Evolutionary conservation across 441 rosid species (phyloP).

Genomic region (Euphorbia schlechtendalii): DNA sequence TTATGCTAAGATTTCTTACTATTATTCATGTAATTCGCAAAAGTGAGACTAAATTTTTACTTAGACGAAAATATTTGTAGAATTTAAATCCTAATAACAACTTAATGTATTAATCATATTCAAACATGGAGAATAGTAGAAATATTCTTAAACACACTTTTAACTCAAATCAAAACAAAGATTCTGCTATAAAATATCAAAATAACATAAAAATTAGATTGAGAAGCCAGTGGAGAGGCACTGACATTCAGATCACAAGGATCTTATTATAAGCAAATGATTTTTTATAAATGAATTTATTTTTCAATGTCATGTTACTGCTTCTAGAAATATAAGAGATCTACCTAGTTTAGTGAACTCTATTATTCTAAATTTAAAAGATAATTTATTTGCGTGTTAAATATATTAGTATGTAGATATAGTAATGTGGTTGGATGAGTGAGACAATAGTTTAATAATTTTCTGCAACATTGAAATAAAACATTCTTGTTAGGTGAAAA

Average conservation of each 20-base stretch:
- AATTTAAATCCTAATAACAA: too few relatives aligned
- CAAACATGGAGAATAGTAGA: too few relatives aligned
- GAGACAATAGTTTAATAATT: neutral
- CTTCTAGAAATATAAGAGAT: constrained; percentile 11
- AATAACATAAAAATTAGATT: neutral
- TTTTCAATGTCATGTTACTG: constrained; percentile 9
- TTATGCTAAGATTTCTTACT: too few relatives aligned
- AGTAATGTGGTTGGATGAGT: constrained; percentile 4
- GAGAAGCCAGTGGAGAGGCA: neutral
- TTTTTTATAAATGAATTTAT: neutral
- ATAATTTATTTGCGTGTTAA: constrained; percentile 10
- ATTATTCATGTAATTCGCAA: too few relatives aligned
- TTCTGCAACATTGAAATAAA: neutral
- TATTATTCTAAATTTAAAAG: constrained; percentile 6
- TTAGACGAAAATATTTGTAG: too few relatives aligned
- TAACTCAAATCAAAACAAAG: too few relatives aligned
- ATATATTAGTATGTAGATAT: constrained; percentile 8
- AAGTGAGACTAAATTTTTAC: too few relatives aligned
- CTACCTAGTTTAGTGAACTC: constrained; percentile 28
- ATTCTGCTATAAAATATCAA: neutral
- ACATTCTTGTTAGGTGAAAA: constrained; percentile 15
- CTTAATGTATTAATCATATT: too few relatives aligned
- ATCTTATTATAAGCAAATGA: neutral
- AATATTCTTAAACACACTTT: neutral
- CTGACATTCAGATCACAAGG: neutral